Evolutionary conservation across 768 basidiomycete genomes (phyloP).

Genomic region (Phaffia tasmanica): DNA sequence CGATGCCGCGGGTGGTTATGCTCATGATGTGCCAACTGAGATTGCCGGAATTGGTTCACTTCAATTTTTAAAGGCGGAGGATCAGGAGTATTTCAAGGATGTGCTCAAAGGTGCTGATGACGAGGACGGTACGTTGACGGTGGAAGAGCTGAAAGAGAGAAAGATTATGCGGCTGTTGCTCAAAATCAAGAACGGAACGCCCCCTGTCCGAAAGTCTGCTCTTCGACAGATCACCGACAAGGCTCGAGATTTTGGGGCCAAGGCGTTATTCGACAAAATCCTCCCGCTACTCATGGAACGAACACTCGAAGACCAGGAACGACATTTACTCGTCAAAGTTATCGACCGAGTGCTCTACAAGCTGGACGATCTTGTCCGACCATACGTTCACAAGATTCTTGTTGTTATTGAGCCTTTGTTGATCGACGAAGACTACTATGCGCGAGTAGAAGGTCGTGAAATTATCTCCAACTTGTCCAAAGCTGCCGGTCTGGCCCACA

Average conservation of each 20-base stretch:
- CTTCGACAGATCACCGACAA: slow-evolving; percentile 98
- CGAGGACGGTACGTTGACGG: slow-evolving; percentile 79
- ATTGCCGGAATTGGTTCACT: slow-evolving; percentile 95
- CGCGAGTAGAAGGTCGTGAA: slow-evolving; percentile 92
- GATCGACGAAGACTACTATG: slow-evolving; percentile 79
- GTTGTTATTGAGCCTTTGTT: slow-evolving; percentile 98
- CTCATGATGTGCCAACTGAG: slow-evolving; percentile 74
- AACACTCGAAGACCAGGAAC: slow-evolving; percentile 91
- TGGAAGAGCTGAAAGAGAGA: slow-evolving; percentile 98
- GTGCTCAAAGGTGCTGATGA: slow-evolving; percentile 50
- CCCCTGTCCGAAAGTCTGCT: slow-evolving; percentile 94
- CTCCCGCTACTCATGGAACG: slow-evolving; percentile 80
- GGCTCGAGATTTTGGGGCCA: slow-evolving; percentile 95
- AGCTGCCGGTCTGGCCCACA: slow-evolving; percentile 96
- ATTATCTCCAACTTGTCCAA: slow-evolving; percentile 98
- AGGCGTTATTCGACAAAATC: slow-evolving; percentile 97
- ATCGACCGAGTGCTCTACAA: slow-evolving; percentile 98
- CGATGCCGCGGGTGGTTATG: slow-evolving; percentile 77
- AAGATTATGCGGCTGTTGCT: slow-evolving; percentile 96
- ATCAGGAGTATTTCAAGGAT: slow-evolving; percentile 95
- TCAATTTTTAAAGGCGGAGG: slow-evolving; percentile 96
- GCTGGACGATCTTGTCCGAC: slow-evolving; percentile 93
- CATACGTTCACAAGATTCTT: slow-evolving; percentile 98
- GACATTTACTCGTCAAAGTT: slow-evolving; percentile 94
- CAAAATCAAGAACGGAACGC: slow-evolving; percentile 99